Percentiles rank a stretch among this genome's conserved stretches.
Conservation (phyloP, 768 basidiomycete genomes). For the Leccinum rimulosum region DNA sequence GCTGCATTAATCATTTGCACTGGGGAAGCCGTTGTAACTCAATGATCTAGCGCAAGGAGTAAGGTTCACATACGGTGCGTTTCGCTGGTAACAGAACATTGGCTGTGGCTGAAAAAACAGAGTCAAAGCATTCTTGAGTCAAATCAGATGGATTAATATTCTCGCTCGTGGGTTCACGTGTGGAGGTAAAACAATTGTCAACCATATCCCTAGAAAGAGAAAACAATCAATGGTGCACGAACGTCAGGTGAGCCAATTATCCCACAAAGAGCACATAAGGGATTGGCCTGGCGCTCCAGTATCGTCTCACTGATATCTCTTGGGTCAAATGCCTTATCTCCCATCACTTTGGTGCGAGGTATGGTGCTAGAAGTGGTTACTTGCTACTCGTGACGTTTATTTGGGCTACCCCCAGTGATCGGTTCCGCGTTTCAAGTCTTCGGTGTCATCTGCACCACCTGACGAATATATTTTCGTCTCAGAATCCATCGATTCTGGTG, state of each 20-base stretch:
- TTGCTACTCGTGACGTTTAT: not conserved
- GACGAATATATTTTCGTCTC: constrained; percentile 15
- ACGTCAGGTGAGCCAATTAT: not conserved
- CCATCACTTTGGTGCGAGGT: constrained; percentile 3
- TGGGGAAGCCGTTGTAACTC: no score
- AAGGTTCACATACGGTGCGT: no score
- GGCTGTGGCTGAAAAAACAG: no score
- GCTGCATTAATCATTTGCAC: no score
- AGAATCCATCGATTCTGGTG: constrained; percentile 16
- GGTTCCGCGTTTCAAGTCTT: not conserved
- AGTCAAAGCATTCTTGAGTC: no score
- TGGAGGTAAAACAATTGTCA: no score
- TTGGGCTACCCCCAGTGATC: not conserved
- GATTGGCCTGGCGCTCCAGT: not conserved
- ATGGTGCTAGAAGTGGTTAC: not conserved
- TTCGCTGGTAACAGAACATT: no score
- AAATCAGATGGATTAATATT: no score
- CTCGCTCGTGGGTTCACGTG: no score
- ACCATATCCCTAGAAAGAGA: no score
- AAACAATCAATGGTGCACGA: no score
- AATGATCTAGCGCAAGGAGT: no score
- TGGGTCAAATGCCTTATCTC: not conserved
- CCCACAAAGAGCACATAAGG: not conserved
- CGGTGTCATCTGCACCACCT: constrained; percentile 10
- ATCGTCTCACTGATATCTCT: not conserved